Evolutionary conservation across 2,329 filamentous ascomycete genomes (phyloP).

Genomic region (Alternaria dauci): DNA sequence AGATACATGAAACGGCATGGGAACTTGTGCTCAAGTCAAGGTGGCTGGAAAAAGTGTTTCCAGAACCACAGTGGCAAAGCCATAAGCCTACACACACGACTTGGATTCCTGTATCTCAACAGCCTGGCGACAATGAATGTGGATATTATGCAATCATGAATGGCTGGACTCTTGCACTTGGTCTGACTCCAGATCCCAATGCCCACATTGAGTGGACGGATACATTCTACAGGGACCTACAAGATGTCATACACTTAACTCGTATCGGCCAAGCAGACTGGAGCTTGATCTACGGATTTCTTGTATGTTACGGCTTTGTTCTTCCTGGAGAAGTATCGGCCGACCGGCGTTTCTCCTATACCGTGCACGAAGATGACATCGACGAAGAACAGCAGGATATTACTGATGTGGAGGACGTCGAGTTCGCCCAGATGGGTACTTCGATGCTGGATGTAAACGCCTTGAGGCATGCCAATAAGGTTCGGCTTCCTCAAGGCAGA

Average conservation of each 20-base stretch:
- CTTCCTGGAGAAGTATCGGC: neutral
- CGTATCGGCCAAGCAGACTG: conserved; percentile 17
- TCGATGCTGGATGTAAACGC: neutral
- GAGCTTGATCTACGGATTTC: conserved; percentile 25
- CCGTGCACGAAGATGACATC: neutral
- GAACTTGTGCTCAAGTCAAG: neutral
- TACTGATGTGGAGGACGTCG: neutral
- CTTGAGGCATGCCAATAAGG: neutral
- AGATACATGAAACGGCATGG: neutral
- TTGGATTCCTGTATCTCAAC: conserved; percentile 10
- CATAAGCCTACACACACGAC: neutral
- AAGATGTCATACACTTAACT: conserved; percentile 18
- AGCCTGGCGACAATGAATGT: conserved; percentile 18
- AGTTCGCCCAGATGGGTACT: neutral
- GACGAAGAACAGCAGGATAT: neutral
- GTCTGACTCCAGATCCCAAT: conserved; percentile 12
- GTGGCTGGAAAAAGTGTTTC: neutral
- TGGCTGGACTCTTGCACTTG: conserved; percentile 33
- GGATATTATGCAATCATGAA: conserved; percentile 31
- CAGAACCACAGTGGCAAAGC: neutral
- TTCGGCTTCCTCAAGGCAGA: neutral
- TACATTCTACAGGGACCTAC: conserved; percentile 12
- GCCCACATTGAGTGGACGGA: conserved; percentile 9
- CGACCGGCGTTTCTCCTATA: neutral
- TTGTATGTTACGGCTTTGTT: conserved; percentile 19